phyloP scores from a whole-genome alignment of 1,284 basidiomycete species.

The Ganoderma multipileum region DNA sequence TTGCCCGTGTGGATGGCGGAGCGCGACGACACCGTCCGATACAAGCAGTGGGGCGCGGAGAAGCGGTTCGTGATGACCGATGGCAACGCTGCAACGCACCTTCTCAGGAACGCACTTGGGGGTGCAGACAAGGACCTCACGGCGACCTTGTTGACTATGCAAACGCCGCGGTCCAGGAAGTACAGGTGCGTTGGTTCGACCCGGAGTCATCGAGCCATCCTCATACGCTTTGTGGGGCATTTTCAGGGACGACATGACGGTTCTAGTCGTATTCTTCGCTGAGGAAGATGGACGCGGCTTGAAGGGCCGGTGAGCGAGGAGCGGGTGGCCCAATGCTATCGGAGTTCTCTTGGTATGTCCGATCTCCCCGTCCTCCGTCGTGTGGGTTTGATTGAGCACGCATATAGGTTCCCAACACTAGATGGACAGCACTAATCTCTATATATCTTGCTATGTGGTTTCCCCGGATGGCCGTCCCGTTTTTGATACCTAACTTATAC shows the following conservation, averaged over 20 bases:
- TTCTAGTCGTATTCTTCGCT: slow-evolving; percentile 36
- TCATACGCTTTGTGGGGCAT: no score
- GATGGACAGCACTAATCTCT: background rate
- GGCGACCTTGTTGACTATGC: slow-evolving; percentile 52
- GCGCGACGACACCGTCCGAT: slow-evolving; percentile 35
- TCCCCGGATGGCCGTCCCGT: background rate
- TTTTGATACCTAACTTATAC: background rate
- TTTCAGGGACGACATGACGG: slow-evolving; percentile 37
- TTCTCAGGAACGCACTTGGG: slow-evolving; percentile 66
- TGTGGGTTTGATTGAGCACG: background rate
- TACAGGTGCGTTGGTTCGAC: slow-evolving; percentile 42
- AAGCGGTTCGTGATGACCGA: slow-evolving; percentile 54
- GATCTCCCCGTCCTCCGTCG: background rate
- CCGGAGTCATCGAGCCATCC: background rate
- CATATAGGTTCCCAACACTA: background rate
- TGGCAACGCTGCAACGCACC: slow-evolving; percentile 57
- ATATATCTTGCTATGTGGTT: slow-evolving; percentile 2
- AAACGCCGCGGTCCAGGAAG: slow-evolving; percentile 44
- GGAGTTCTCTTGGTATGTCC: background rate
- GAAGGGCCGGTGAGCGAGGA: background rate
- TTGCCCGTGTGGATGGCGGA: slow-evolving; percentile 22
- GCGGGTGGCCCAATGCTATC: background rate
- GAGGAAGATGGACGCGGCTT: slow-evolving; percentile 6
- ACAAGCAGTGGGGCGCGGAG: slow-evolving; percentile 47
- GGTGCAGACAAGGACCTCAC: slow-evolving; percentile 59